These are phyloP conservation scores for Delonix regia DNA, from an alignment of 306 rosid genomes.

Conservation along the genomic window DNA sequence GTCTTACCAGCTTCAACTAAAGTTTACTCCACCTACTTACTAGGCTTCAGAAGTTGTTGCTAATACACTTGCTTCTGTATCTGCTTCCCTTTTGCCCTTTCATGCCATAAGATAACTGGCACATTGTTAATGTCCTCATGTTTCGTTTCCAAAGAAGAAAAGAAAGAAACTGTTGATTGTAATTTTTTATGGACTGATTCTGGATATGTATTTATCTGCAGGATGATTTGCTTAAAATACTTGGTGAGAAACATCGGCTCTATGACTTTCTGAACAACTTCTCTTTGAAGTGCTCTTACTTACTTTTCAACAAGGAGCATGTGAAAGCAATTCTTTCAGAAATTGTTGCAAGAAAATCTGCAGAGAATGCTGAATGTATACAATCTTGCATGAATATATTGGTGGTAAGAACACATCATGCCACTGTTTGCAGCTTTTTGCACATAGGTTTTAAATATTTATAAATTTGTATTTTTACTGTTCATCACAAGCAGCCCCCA, in stretches of 20 bases:
- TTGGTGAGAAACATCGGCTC: constrained; percentile 87
- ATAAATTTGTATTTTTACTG: constrained; percentile 14
- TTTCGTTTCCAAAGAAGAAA: constrained; percentile 24
- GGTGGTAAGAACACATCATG: constrained; percentile 65
- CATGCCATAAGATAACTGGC: no score
- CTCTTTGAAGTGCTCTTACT: constrained; percentile 79
- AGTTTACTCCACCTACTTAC: neutral
- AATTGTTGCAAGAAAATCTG: constrained; percentile 53
- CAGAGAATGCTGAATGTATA: constrained; percentile 53
- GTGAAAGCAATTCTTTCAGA: constrained; percentile 77
- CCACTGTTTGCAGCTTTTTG: constrained; percentile 33
- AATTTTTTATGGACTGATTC: constrained; percentile 30
- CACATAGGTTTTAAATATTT: constrained; percentile 1
- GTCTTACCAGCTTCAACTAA: neutral
- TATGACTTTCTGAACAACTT: constrained; percentile 76
- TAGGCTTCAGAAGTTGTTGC: constrained; percentile 35
- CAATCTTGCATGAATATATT: constrained; percentile 75
- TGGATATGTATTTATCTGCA: constrained; percentile 41
- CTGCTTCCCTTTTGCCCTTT: neutral
- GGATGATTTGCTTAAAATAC: constrained; percentile 84
- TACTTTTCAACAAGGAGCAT: constrained; percentile 95
- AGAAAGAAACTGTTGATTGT: constrained; percentile 31
- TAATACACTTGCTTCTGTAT: constrained; percentile 1
- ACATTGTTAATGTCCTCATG: no score
- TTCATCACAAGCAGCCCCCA: constrained; percentile 11